These are phyloP conservation scores for Hirschfeldia incana DNA, from an alignment of 345 rosid species.

Conservation along the genomic window DNA sequence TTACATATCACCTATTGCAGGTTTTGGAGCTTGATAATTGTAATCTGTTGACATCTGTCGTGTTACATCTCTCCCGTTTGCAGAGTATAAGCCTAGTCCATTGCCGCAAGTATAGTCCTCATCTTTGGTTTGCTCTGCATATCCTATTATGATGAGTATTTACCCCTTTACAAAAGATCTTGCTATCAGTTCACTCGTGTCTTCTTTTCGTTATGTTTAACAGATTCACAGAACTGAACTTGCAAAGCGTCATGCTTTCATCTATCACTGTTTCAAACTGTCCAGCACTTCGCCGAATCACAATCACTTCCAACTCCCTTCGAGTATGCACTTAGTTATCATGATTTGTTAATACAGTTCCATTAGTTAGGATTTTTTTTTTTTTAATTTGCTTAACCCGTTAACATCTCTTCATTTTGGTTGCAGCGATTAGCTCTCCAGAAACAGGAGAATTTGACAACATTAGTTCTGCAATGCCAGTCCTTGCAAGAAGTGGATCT, in stretches of 20 bases:
- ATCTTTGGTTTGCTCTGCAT: constrained; percentile 11
- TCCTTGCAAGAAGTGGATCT: constrained; percentile 94
- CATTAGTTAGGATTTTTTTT: not conserved
- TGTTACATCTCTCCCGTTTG: constrained; percentile 79
- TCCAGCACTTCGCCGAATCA: constrained; percentile 72
- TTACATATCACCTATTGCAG: constrained; percentile 45
- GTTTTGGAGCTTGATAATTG: constrained; percentile 95
- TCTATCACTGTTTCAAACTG: constrained; percentile 85
- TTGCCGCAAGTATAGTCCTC: constrained; percentile 68
- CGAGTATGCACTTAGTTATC: constrained; percentile 48
- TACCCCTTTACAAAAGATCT: constrained; percentile 7
- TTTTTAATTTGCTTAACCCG: constrained; percentile 8
- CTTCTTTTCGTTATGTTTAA: constrained; percentile 2
- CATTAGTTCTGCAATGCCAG: constrained; percentile 75
- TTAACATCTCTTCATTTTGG: constrained; percentile 8
- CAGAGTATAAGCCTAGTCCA: constrained; percentile 79
- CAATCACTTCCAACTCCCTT: constrained; percentile 77
- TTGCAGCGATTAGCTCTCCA: constrained; percentile 85
- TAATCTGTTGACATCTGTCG: constrained; percentile 78
- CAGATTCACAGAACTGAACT: constrained; percentile 86
- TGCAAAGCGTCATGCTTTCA: constrained; percentile 70
- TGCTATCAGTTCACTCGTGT: not conserved
- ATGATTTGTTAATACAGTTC: constrained; percentile 4
- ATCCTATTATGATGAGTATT: constrained; percentile 4
- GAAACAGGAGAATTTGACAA: constrained; percentile 89